Evolutionary conservation across 305 asterid species (phyloP).

Genomic region (Fraxinus nigra): DNA sequence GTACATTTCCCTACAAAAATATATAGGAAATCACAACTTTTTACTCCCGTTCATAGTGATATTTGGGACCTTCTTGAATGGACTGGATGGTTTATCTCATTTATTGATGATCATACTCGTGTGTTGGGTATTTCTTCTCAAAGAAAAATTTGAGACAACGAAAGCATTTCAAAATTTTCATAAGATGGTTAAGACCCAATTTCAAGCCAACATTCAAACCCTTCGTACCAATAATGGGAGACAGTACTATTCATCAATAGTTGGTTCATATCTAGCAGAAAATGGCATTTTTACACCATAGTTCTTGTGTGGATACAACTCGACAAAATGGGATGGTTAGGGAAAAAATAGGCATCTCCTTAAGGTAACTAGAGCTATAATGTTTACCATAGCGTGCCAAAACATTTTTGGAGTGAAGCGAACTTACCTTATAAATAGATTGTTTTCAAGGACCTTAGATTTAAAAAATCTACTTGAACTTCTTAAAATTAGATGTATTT

Average conservation of each 20-base stretch:
- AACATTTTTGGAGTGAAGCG: not conserved
- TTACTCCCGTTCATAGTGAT: not conserved
- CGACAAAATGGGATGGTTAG: not conserved
- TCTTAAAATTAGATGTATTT: not conserved
- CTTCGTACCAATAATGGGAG: not conserved
- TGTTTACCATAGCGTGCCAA: not conserved
- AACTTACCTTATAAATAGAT: not conserved
- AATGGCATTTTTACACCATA: not conserved
- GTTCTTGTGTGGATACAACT: not conserved
- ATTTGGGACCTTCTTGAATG: not conserved
- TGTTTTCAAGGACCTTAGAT: not conserved
- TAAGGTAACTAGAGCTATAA: not conserved
- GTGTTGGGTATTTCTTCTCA: not conserved
- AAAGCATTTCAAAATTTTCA: not conserved
- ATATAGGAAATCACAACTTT: not conserved
- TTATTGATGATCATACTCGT: not conserved
- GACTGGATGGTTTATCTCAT: not conserved
- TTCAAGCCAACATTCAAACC: not conserved
- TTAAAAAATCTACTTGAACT: not conserved
- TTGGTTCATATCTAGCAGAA: not conserved
- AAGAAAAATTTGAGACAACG: not conserved
- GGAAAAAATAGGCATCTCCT: not conserved
- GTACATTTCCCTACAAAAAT: not conserved
- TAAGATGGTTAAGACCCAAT: not conserved
- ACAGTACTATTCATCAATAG: not conserved